Percentiles rank a stretch among this genome's conserved stretches.
Conservation (phyloP, 1,284 basidiomycete genomes). For the Cystobasidium pallidum region DNA sequence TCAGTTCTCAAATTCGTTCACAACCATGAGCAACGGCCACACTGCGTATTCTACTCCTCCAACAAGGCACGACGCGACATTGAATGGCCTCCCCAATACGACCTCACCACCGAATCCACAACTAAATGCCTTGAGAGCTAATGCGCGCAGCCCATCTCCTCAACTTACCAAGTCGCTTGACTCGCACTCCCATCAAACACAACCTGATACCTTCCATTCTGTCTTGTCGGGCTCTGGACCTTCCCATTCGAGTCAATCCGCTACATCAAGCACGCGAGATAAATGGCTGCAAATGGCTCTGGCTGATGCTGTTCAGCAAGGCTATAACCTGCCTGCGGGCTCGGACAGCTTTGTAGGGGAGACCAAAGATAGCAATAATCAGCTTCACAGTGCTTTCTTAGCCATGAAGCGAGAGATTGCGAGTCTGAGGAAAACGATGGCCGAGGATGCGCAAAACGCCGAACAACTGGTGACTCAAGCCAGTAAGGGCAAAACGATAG, state of each 20-base stretch:
- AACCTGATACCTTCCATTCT: conserved; percentile 18
- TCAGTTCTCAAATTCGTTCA: conserved; percentile 8
- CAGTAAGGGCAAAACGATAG: conserved; percentile 75
- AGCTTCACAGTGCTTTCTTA: conserved; percentile 73
- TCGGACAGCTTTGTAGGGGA: conserved; percentile 4
- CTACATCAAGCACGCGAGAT: neutral
- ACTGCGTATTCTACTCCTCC: conserved; percentile 37
- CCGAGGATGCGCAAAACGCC: conserved; percentile 72
- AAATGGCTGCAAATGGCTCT: conserved; percentile 51
- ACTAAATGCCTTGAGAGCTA: conserved; percentile 30
- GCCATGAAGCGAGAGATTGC: conserved; percentile 88
- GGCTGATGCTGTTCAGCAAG: conserved; percentile 47
- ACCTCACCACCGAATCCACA: conserved; percentile 13
- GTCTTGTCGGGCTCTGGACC: conserved; percentile 11
- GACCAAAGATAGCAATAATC: conserved; percentile 58
- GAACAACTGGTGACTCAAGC: conserved; percentile 79
- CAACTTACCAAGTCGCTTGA: conserved; percentile 27
- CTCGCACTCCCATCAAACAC: conserved; percentile 14
- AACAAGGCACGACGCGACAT: conserved; percentile 15
- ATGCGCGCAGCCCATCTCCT: conserved; percentile 40
- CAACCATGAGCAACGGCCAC: conserved; percentile 11
- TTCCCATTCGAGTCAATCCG: neutral
- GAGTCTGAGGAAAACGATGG: conserved; percentile 75
- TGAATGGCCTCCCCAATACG: conserved; percentile 21
- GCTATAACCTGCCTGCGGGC: conserved; percentile 44